Percentiles rank a stretch among this genome's conserved stretches.
Evolutionary conservation across 768 basidiomycete genomes (phyloP).

Genomic region (Boletus pseudo-olivaceus): DNA sequence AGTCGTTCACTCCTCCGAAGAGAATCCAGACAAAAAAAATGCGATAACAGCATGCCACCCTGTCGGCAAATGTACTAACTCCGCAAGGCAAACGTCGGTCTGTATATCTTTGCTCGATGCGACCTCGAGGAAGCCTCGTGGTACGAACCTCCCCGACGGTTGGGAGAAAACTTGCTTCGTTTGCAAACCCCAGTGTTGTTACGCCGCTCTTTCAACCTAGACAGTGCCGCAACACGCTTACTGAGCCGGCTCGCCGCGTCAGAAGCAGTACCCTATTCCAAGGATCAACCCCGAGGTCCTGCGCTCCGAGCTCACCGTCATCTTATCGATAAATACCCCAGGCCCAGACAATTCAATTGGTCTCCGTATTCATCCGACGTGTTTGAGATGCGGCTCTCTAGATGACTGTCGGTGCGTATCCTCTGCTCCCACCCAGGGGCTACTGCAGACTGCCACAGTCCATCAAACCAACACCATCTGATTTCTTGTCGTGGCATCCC

Average conservation of each 20-base stretch:
- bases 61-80: conserved; percentile 14
- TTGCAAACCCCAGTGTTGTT: not conserved
- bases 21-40: conserved; percentile 7
- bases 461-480: not conserved
- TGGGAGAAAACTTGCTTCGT: conserved; percentile 15
- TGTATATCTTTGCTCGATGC: conserved; percentile 3
- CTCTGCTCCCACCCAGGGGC: too few species aligned
- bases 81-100: conserved; percentile 9
- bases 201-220: not conserved
- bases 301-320: not conserved
- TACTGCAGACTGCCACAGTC: not conserved
- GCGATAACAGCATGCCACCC: conserved; percentile 19
- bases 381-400: not conserved
- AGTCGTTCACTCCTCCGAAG: conserved; percentile 1
- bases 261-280: not conserved
- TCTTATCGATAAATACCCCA: not conserved
- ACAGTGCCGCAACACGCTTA: conserved; percentile 3
- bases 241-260: not conserved
- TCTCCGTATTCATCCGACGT: not conserved
- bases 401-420: not conserved
- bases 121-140: conserved; percentile 28
- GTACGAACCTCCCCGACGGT: conserved; percentile 5
- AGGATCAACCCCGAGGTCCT: not conserved
- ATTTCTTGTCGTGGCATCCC: not conserved
- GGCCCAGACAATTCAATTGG: not conserved